Conservation (phyloP, 345 rosid genomes). For the Aquilaria sinensis region DNA sequence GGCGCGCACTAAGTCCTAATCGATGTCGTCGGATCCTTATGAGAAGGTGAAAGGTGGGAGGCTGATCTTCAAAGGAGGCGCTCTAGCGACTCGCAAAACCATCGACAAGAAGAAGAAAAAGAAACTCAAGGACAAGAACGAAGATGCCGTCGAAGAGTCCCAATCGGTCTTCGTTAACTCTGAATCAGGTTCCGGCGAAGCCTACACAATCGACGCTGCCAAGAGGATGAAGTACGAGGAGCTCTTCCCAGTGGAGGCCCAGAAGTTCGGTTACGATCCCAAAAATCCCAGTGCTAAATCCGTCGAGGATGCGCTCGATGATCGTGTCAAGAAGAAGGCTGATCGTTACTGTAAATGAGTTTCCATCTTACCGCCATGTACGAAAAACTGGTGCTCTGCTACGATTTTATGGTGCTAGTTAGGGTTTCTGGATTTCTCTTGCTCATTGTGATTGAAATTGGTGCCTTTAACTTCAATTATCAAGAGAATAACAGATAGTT, state of each 20-base stretch:
- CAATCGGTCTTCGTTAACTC: constrained; percentile 15
- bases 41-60: constrained; percentile 65
- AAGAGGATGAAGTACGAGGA: constrained; percentile 76
- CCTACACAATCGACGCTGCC: constrained; percentile 82
- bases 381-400: no score
- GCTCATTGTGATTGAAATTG: neutral
- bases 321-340: constrained; percentile 93
- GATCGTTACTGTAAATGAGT: constrained; percentile 88
- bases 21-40: constrained; percentile 83
- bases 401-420: neutral
- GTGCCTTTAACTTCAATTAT: neutral
- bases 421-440: neutral
- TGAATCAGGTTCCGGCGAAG: constrained; percentile 8
- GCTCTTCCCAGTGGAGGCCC: constrained; percentile 84
- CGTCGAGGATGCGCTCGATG: constrained; percentile 81
- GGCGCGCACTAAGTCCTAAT: neutral
- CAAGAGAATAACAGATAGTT: neutral
- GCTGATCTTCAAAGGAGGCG: constrained; percentile 74
- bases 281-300: constrained; percentile 38
- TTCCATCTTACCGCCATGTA: neutral
- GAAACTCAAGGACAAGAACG: constrained; percentile 37
- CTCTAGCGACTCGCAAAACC: constrained; percentile 52
- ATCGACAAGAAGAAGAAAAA: constrained; percentile 65
- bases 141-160: constrained; percentile 9
- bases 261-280: constrained; percentile 68